Conservation (phyloP, 2,329 filamentous ascomycete genomes). For the Aspergillus alliaceus region DNA sequence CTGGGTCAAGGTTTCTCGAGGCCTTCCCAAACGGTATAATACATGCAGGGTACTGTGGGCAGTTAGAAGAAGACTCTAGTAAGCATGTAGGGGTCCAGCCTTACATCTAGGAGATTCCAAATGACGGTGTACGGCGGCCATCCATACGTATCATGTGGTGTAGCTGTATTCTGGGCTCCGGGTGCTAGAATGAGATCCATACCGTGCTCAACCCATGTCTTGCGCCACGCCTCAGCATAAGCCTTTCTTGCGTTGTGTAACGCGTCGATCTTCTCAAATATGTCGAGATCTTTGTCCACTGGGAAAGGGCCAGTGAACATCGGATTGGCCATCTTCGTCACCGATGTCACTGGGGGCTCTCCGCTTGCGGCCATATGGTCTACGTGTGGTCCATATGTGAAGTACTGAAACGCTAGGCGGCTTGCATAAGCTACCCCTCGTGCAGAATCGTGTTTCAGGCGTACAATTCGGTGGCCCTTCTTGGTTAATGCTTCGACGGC, state of each 20-base stretch:
- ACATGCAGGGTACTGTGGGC: constrained; percentile 50
- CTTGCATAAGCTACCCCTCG: constrained; percentile 28
- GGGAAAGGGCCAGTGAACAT: constrained; percentile 32
- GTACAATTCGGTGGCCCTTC: constrained; percentile 49
- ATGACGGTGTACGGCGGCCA: constrained; percentile 48
- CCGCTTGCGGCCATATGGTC: constrained; percentile 39
- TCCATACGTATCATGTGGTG: constrained; percentile 49
- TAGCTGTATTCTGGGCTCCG: constrained; percentile 52
- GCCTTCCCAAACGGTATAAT: constrained; percentile 49
- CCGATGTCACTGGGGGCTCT: constrained; percentile 47
- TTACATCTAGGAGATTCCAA: constrained; percentile 54
- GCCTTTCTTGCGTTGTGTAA: constrained; percentile 41
- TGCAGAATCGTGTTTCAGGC: constrained; percentile 34
- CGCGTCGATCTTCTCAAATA: constrained; percentile 43
- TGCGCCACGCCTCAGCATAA: constrained; percentile 44
- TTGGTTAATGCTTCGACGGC: constrained; percentile 41
- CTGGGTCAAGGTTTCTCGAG: constrained; percentile 42
- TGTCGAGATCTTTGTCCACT: constrained; percentile 21
- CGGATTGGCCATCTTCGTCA: constrained; percentile 27
- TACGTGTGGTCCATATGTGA: constrained; percentile 25
- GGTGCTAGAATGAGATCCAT: constrained; percentile 55
- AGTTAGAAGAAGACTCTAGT: background rate
- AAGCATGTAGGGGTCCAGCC: constrained; percentile 17
- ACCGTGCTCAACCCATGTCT: constrained; percentile 41
- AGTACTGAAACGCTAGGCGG: constrained; percentile 44